phyloP scores from a whole-genome alignment of 2,329 filamentous ascomycete genomes.

The Pezicula neosporulosa region DNA sequence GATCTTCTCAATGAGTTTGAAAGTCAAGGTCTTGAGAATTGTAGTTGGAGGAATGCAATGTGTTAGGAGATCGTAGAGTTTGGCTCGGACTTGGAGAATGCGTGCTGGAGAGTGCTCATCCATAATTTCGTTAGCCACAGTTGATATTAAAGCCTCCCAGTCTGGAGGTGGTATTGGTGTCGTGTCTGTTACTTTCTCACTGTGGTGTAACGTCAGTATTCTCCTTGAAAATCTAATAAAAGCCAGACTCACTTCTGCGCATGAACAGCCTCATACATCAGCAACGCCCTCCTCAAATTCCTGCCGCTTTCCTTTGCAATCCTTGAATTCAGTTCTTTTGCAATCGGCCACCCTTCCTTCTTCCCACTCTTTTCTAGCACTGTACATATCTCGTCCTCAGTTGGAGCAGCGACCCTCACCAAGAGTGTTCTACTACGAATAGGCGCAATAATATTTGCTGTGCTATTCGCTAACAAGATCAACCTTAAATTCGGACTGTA shows the following conservation, averaged over 20 bases:
- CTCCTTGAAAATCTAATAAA: not conserved
- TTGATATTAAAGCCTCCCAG: constrained; percentile 88
- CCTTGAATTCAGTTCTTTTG: constrained; percentile 71
- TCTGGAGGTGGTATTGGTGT: constrained; percentile 93
- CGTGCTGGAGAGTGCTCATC: constrained; percentile 87
- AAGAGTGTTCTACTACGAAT: constrained; percentile 90
- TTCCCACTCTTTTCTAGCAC: constrained; percentile 69
- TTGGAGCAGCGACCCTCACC: constrained; percentile 87
- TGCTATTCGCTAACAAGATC: constrained; percentile 92
- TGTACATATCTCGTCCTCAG: constrained; percentile 76
- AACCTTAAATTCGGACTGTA: constrained; percentile 93
- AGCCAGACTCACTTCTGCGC: constrained; percentile 77
- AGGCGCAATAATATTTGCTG: constrained; percentile 97
- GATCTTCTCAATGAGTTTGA: constrained; percentile 83
- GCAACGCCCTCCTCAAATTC: constrained; percentile 81
- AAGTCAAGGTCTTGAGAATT: constrained; percentile 91
- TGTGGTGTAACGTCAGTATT: constrained; percentile 38
- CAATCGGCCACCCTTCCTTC: constrained; percentile 80
- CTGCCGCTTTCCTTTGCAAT: constrained; percentile 89
- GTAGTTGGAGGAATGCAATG: constrained; percentile 96
- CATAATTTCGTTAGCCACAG: constrained; percentile 91
- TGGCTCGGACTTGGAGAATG: constrained; percentile 83
- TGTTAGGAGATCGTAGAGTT: constrained; percentile 94
- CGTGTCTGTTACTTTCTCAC: constrained; percentile 83
- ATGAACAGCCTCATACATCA: constrained; percentile 97